A percentile compares a stretch with the other conserved stretches of the same genome.
Conservation (phyloP, 2,329 filamentous ascomycete genomes). For the Diaporthe longicolla region DNA sequence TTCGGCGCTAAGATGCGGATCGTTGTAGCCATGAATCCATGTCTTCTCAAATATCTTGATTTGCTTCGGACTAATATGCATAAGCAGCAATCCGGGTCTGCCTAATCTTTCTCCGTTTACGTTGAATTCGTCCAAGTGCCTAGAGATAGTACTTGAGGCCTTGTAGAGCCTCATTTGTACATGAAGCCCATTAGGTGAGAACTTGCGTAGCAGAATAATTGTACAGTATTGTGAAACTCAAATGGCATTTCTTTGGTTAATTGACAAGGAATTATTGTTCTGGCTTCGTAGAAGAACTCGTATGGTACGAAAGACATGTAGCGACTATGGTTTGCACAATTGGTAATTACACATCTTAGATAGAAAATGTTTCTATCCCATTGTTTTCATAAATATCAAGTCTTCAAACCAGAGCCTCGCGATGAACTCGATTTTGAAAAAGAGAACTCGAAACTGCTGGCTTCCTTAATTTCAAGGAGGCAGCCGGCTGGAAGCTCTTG, state of each 20-base stretch:
- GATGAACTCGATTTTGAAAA: too few relatives aligned
- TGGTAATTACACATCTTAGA: too few relatives aligned
- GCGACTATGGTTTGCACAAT: too few relatives aligned
- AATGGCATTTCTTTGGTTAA: neutral
- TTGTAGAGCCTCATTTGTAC: neutral
- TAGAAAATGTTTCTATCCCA: neutral
- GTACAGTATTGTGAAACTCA: neutral
- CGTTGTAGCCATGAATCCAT: too few relatives aligned
- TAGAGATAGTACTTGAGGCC: neutral
- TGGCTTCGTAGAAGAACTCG: neutral
- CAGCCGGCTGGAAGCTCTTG: neutral
- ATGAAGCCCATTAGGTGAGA: neutral
- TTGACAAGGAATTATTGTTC: neutral
- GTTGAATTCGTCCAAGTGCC: too few relatives aligned
- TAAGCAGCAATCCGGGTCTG: neutral
- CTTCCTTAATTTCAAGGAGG: neutral
- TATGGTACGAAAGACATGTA: neutral
- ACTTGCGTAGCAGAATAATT: neutral
- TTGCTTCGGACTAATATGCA: neutral
- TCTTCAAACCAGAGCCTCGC: neutral
- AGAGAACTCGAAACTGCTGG: neutral
- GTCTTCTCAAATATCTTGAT: too few relatives aligned
- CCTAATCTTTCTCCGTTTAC: neutral
- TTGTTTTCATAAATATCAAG: neutral
- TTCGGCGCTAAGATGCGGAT: too few relatives aligned